Evolutionary conservation across 352 stramenopile species (phyloP).

Genomic region (Globisporangium megalacanthum): DNA sequence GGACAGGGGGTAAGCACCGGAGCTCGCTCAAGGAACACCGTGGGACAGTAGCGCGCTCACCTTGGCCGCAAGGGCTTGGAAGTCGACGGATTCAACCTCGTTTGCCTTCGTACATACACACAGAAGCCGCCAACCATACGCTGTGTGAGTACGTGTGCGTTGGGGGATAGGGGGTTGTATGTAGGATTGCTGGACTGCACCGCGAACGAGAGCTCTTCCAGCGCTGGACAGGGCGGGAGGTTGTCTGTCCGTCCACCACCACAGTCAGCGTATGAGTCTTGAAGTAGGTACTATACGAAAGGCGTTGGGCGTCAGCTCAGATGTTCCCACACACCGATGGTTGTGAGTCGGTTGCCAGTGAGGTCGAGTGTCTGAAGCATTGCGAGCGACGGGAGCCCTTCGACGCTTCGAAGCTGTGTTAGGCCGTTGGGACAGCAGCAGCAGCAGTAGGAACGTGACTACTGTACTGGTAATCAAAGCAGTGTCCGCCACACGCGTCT

Average conservation of each 20-base stretch:
- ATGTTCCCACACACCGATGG: conserved; percentile 25
- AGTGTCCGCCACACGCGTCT: too few species aligned
- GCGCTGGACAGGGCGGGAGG: conserved; percentile 27
- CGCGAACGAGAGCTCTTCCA: conserved; percentile 51
- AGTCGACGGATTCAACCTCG: conserved; percentile 38
- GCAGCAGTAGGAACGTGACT: not conserved
- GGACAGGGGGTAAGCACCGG: not conserved
- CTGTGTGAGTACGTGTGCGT: too few species aligned
- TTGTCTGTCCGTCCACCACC: conserved; percentile 19
- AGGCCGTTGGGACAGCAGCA: not conserved
- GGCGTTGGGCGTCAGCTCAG: too few species aligned
- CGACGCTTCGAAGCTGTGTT: conserved; percentile 33
- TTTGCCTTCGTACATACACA: conserved; percentile 28
- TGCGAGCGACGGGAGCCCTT: conserved; percentile 37
- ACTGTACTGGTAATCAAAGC: not conserved
- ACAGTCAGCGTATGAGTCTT: not conserved
- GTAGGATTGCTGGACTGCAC: conserved; percentile 15
- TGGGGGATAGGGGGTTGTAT: too few species aligned
- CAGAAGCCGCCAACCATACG: too few species aligned
- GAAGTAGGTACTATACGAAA: too few species aligned
- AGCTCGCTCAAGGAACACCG: not conserved
- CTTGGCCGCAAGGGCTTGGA: conserved; percentile 25
- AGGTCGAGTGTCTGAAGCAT: conserved; percentile 43
- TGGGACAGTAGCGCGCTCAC: conserved; percentile 8
- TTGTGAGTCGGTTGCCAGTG: conserved; percentile 38